Evolutionary conservation across 2,329 filamentous ascomycete species (phyloP).

Genomic region (Colletotrichum lentis): DNA sequence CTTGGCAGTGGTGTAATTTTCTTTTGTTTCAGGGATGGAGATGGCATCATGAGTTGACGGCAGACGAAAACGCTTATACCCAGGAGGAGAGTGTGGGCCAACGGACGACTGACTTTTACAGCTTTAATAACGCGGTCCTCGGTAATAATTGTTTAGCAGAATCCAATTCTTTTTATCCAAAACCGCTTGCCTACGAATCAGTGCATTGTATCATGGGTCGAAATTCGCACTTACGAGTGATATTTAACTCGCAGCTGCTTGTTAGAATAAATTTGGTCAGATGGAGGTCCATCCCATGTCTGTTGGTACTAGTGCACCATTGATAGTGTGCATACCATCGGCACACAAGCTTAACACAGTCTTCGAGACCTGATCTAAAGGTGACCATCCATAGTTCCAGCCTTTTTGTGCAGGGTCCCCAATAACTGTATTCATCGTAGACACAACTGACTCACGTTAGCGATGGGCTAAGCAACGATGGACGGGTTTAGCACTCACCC

Average conservation of each 20-base stretch:
- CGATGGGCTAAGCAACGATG: background rate
- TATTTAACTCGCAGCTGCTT: no score
- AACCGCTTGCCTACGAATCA: background rate
- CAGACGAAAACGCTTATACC: slow-evolving; percentile 37
- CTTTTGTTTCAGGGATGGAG: slow-evolving; percentile 20
- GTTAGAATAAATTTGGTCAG: background rate
- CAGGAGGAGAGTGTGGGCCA: slow-evolving; percentile 14
- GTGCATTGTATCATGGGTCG: background rate
- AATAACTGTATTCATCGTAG: slow-evolving; percentile 20
- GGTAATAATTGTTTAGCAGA: slow-evolving; percentile 27
- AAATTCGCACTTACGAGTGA: no score
- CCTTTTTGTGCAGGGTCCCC: slow-evolving; percentile 5
- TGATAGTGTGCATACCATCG: slow-evolving; percentile 30
- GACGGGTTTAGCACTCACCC: background rate
- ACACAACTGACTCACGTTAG: background rate
- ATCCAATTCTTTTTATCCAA: background rate
- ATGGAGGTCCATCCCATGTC: slow-evolving; percentile 30
- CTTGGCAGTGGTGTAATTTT: background rate
- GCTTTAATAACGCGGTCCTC: slow-evolving; percentile 18
- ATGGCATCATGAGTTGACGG: slow-evolving; percentile 20
- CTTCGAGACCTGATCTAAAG: slow-evolving; percentile 27
- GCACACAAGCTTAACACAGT: slow-evolving; percentile 26
- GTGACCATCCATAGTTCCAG: slow-evolving; percentile 29
- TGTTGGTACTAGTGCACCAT: slow-evolving; percentile 25
- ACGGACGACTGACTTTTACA: background rate